These are phyloP conservation scores for Fraxinus ornus DNA, from an alignment of 305 asterid genomes.

Conservation along the genomic window DNA sequence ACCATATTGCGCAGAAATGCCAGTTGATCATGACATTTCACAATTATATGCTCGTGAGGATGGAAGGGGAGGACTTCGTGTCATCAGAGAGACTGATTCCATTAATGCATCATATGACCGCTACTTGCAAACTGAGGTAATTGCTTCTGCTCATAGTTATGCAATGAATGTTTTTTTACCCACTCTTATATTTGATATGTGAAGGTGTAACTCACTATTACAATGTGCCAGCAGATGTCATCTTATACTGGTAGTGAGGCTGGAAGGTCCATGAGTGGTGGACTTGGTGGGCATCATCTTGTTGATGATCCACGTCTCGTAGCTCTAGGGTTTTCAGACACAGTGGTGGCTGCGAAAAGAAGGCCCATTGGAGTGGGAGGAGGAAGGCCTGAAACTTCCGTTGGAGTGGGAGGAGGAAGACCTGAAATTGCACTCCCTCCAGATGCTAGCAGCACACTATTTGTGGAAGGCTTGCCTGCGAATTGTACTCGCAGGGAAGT, in stretches of 20 bases:
- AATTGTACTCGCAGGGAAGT: constrained; percentile 80
- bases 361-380: constrained; percentile 41
- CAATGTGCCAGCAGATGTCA: constrained; percentile 28
- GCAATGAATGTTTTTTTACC: neutral
- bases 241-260: constrained; percentile 50
- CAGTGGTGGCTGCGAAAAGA: constrained; percentile 37
- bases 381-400: constrained; percentile 36
- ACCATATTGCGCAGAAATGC: constrained; percentile 41
- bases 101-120: constrained; percentile 47
- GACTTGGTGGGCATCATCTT: constrained; percentile 47
- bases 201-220: constrained; percentile 14
- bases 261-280: constrained; percentile 55
- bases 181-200: neutral
- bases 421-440: constrained; percentile 45
- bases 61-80: constrained; percentile 50
- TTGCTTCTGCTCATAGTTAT: neutral
- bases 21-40: constrained; percentile 48
- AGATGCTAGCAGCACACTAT: constrained; percentile 50
- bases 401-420: constrained; percentile 40
- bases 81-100: constrained; percentile 59
- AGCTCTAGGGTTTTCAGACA: constrained; percentile 47
- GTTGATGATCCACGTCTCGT: constrained; percentile 52
- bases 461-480: constrained; percentile 58
- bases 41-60: constrained; percentile 47
- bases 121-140: constrained; percentile 43